phyloP scores from a whole-genome alignment of 495 filamentous ascomycete genomes.

The Stereocaulon alpinum region DNA sequence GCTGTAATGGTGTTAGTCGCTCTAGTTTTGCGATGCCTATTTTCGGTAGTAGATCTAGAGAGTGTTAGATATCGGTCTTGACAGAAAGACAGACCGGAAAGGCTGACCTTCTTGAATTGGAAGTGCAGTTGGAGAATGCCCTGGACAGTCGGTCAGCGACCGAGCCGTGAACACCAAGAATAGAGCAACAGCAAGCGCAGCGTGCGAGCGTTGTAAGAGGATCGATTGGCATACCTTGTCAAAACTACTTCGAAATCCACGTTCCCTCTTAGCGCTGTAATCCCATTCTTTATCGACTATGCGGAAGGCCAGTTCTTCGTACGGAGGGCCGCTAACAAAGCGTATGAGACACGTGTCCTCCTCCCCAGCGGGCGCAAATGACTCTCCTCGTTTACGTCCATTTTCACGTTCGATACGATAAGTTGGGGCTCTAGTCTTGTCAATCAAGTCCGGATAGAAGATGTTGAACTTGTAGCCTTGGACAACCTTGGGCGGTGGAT shows the following conservation, averaged over 20 bases:
- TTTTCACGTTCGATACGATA: constrained; percentile 90
- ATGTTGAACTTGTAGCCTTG: constrained; percentile 99
- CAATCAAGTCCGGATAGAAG: constrained; percentile 97
- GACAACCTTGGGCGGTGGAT: constrained; percentile 94
- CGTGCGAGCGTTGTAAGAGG: not conserved
- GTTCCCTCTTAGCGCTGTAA: constrained; percentile 88
- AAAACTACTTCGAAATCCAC: constrained; percentile 92
- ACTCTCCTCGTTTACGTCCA: constrained; percentile 80
- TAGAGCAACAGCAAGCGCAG: no score
- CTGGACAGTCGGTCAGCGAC: constrained; percentile 31
- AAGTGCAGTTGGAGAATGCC: constrained; percentile 97
- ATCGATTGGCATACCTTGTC: constrained; percentile 65
- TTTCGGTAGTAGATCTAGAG: constrained; percentile 58
- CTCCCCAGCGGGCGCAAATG: constrained; percentile 88
- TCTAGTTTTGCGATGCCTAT: constrained; percentile 23
- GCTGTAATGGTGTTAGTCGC: not conserved
- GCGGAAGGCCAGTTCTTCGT: constrained; percentile 93
- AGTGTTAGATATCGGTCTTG: constrained; percentile 28
- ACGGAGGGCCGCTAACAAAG: constrained; percentile 91
- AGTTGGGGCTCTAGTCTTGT: constrained; percentile 86
- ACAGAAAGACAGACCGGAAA: not conserved
- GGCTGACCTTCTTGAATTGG: constrained; percentile 76
- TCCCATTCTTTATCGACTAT: constrained; percentile 99
- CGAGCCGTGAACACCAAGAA: not conserved
- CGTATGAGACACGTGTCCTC: constrained; percentile 96